phyloP scores from a whole-genome alignment of 371 early-diverging fungal genomes.

The Coemansia sp. region DNA sequence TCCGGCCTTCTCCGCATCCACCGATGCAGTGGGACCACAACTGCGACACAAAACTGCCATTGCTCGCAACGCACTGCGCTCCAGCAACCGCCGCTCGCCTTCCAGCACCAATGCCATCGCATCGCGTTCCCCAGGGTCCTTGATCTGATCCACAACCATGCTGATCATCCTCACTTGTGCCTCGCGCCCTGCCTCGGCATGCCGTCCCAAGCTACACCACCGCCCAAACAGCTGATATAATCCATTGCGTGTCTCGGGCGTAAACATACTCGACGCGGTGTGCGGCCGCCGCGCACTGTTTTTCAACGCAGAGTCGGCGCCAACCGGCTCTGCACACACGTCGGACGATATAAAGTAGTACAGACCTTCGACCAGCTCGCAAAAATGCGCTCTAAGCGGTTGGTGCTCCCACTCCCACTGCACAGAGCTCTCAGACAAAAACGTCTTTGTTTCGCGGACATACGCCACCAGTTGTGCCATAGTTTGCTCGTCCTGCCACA shows the following conservation, averaged over 20 bases:
- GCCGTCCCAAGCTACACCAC: slow-evolving; percentile 88
- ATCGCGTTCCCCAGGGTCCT: slow-evolving; percentile 68
- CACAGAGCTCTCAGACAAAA: slow-evolving; percentile 68
- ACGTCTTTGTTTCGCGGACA: slow-evolving; percentile 70
- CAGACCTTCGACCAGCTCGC: slow-evolving; percentile 78
- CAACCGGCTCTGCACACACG: background rate
- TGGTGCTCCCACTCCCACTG: slow-evolving; percentile 87
- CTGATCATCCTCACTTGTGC: slow-evolving; percentile 75
- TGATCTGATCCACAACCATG: slow-evolving; percentile 70
- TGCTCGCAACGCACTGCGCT: slow-evolving; percentile 76
- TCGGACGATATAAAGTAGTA: slow-evolving; percentile 57
- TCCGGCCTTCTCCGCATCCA: slow-evolving; percentile 41
- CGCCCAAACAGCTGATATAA: slow-evolving; percentile 84
- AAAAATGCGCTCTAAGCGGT: slow-evolving; percentile 80
- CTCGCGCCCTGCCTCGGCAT: slow-evolving; percentile 62
- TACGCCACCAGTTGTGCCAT: slow-evolving; percentile 66
- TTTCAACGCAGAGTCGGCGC: background rate
- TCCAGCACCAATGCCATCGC: slow-evolving; percentile 67
- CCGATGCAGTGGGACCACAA: slow-evolving; percentile 29
- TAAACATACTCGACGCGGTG: slow-evolving; percentile 60
- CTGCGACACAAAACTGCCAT: slow-evolving; percentile 77
- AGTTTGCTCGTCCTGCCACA: slow-evolving; percentile 63
- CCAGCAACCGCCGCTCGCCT: slow-evolving; percentile 72
- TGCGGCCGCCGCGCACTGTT: slow-evolving; percentile 29
- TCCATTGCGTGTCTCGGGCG: slow-evolving; percentile 73